Percentiles rank a stretch among this genome's conserved stretches.
These are phyloP conservation scores for Cyclanthera cordifolia DNA, from an alignment of 306 rosid genomes.

Conservation along the genomic window DNA sequence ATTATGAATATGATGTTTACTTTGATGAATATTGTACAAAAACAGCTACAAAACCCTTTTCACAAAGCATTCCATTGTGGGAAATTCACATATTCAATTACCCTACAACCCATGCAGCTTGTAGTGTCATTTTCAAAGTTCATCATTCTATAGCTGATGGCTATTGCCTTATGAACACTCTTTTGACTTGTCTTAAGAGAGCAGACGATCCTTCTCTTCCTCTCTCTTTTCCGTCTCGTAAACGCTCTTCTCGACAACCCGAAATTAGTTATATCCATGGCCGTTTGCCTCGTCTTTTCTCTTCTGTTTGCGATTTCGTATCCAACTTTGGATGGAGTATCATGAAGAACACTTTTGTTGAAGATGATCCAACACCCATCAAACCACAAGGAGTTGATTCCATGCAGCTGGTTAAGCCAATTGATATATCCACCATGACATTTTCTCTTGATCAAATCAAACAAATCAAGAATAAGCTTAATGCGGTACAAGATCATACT, in stretches of 20 bases:
- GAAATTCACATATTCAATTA: constrained; percentile 39
- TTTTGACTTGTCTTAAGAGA: constrained; percentile 45
- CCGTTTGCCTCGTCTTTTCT: constrained; percentile 15
- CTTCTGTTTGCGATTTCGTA: constrained; percentile 20
- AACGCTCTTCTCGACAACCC: constrained; percentile 6
- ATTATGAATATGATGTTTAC: constrained; percentile 21
- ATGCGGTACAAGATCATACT: constrained; percentile 37
- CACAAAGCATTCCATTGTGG: constrained; percentile 42
- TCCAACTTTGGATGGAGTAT: constrained; percentile 34
- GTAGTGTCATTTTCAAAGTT: constrained; percentile 31
- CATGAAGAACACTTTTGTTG: constrained; percentile 26
- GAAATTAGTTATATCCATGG: background rate
- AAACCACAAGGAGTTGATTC: constrained; percentile 28
- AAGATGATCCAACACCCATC: constrained; percentile 45
- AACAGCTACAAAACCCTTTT: constrained; percentile 21
- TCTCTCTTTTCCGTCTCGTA: constrained; percentile 35
- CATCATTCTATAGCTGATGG: constrained; percentile 69
- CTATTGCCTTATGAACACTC: constrained; percentile 52
- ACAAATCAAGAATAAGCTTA: constrained; percentile 39
- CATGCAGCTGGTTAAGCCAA: constrained; percentile 22
- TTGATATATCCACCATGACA: constrained; percentile 24
- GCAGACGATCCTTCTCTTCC: constrained; percentile 46
- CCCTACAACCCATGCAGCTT: constrained; percentile 33
- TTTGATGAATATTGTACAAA: constrained; percentile 31
- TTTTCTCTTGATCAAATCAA: constrained; percentile 42